Evolutionary conservation across 345 rosid species (phyloP).

Genomic region (Sonneratia caseolaris): DNA sequence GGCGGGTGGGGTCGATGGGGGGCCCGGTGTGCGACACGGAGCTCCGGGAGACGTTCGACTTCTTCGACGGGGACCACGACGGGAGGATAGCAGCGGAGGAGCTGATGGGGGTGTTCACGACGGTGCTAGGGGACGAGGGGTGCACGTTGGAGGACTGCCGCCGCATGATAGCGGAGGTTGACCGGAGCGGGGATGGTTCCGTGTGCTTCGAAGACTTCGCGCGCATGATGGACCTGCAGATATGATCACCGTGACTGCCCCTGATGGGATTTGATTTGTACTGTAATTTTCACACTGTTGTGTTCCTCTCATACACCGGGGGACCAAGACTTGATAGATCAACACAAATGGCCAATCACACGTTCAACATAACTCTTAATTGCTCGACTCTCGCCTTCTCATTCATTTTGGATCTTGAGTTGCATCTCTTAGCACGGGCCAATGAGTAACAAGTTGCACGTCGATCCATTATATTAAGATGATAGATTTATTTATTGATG

Average conservation of each 20-base stretch:
- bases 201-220: conserved; percentile 85
- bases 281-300: too few relatives aligned
- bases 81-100: conserved; percentile 90
- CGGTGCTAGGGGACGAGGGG: conserved; percentile 48
- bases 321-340: too few relatives aligned
- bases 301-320: too few relatives aligned
- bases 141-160: conserved; percentile 84
- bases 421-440: too few relatives aligned
- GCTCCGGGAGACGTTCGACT: conserved; percentile 58
- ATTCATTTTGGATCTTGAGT: too few relatives aligned
- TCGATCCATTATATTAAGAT: too few relatives aligned
- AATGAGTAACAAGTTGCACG: too few relatives aligned
- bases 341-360: too few relatives aligned
- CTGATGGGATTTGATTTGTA: conserved; percentile 2
- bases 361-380: too few relatives aligned
- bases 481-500: too few relatives aligned
- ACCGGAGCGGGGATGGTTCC: conserved; percentile 63
- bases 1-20: conserved; percentile 30
- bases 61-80: conserved; percentile 78
- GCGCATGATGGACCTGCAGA: conserved; percentile 61
- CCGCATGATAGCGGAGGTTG: conserved; percentile 77
- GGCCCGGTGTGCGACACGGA: conserved; percentile 46
- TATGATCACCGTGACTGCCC: conserved; percentile 21
- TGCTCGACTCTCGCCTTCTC: too few relatives aligned
- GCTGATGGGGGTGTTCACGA: conserved; percentile 32